Percentiles rank a stretch among this genome's conserved stretches.
Conservation (phyloP, 257 asterid species). For the Lycium ferocissimum region DNA sequence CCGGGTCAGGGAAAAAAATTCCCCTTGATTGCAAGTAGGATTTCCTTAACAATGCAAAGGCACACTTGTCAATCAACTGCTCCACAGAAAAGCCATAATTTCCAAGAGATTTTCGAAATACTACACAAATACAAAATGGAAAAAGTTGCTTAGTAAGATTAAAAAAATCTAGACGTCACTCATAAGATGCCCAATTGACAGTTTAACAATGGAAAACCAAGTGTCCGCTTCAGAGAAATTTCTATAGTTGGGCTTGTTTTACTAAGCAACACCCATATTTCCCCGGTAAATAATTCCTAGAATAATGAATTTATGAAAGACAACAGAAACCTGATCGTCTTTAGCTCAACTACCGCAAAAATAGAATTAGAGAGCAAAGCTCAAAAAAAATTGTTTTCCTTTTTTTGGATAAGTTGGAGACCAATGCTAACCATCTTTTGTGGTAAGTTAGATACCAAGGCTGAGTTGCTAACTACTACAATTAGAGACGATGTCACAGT, state of each 20-base stretch:
- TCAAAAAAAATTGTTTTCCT: neutral
- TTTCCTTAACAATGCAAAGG: neutral
- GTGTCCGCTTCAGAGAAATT: neutral
- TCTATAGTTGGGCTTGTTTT: neutral
- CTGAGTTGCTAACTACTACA: constrained; percentile 23
- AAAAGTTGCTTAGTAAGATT: constrained; percentile 11
- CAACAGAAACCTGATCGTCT: neutral
- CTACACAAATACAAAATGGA: neutral
- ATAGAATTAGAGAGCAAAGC: neutral
- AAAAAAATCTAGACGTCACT: neutral
- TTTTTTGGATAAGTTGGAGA: neutral
- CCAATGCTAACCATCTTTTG: neutral
- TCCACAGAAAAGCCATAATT: constrained; percentile 11
- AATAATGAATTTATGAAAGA: constrained; percentile 8
- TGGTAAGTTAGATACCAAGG: neutral
- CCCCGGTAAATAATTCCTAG: neutral
- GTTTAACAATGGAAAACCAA: constrained; percentile 19
- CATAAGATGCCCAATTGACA: constrained; percentile 6
- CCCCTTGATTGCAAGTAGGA: neutral
- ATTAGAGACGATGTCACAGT: neutral
- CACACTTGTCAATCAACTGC: constrained; percentile 24
- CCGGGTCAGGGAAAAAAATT: neutral
- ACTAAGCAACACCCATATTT: neutral
- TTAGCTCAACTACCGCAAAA: neutral
- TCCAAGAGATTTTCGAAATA: constrained; percentile 4